Evolutionary conservation across 2,329 filamentous ascomycete genomes (phyloP).

Genomic region (Plectosphaerella plurivora): DNA sequence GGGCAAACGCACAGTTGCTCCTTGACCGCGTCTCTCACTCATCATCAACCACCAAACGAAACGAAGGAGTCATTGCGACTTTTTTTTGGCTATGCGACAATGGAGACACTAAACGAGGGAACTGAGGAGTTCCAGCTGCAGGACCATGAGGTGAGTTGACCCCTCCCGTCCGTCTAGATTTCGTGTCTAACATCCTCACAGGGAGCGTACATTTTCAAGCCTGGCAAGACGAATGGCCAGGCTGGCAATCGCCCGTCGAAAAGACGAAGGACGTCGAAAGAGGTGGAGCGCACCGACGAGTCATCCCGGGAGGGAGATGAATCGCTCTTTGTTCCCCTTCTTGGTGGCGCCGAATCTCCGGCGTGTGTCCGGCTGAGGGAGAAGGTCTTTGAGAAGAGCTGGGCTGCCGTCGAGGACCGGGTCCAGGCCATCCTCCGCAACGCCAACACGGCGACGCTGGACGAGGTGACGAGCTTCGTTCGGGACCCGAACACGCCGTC

Average conservation of each 20-base stretch:
- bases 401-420: constrained; percentile 58
- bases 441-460: constrained; percentile 56
- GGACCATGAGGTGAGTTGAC: constrained; percentile 36
- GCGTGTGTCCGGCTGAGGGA: constrained; percentile 49
- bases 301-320: not conserved
- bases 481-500: constrained; percentile 21
- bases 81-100: not conserved
- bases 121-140: constrained; percentile 21
- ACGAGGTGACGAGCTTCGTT: constrained; percentile 55
- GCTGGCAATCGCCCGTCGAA: constrained; percentile 44
- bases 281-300: constrained; percentile 11
- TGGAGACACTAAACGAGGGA: constrained; percentile 2
- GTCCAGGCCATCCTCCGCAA: constrained; percentile 58
- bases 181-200: constrained; percentile 22
- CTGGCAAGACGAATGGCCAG: constrained; percentile 31
- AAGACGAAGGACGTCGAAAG: constrained; percentile 48
- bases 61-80: not conserved
- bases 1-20: no score
- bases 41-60: no score
- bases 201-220: constrained; percentile 60
- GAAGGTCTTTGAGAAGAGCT: constrained; percentile 56
- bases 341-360: constrained; percentile 49
- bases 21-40: no score
- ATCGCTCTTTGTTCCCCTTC: constrained; percentile 43
- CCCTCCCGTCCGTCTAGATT: not conserved